phyloP scores from a whole-genome alignment of 805 yeast genomes.

The Wickerhamiella azyma region DNA sequence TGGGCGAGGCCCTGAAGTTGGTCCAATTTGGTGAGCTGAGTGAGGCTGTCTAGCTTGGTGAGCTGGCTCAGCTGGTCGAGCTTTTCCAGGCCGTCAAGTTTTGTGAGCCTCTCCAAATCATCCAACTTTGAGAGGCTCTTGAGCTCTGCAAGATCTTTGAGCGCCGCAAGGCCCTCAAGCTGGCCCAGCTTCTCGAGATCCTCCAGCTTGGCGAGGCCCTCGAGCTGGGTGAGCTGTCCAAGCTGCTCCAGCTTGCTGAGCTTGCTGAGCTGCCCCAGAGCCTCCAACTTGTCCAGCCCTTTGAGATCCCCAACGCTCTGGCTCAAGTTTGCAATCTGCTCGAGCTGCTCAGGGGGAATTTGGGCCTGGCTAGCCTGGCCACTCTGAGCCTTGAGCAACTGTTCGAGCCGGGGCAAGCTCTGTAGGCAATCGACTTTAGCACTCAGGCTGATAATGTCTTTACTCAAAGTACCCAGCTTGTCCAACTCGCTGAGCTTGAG shows the following conservation, averaged over 20 bases:
- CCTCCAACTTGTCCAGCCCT: constrained; percentile 8
- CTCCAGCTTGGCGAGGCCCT: constrained; percentile 4
- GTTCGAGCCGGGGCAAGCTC: not conserved
- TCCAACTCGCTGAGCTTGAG: constrained; percentile 8
- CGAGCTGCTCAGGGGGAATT: not conserved
- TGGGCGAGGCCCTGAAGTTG: not conserved
- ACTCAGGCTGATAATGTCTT: constrained; percentile 2
- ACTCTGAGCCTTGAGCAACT: constrained; percentile 16
- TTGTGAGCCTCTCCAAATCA: constrained; percentile 6
- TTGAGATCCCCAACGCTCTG: not conserved
- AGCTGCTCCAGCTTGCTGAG: constrained; percentile 6
- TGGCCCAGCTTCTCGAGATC: constrained; percentile 2
- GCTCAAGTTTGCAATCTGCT: not conserved
- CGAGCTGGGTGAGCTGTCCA: constrained; percentile 3
- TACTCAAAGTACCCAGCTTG: constrained; percentile 4
- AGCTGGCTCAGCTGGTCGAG: not conserved
- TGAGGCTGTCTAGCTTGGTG: not conserved
- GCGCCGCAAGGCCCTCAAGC: constrained; percentile 9
- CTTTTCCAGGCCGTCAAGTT: constrained; percentile 10
- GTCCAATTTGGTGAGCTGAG: not conserved
- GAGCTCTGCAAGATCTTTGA: constrained; percentile 6
- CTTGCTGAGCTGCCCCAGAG: not conserved
- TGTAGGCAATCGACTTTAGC: constrained; percentile 1
- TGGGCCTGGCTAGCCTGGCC: constrained; percentile 3
- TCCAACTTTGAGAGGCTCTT: constrained; percentile 6